These are phyloP conservation scores for Sporisorium iseilematis-ciliati DNA, from an alignment of 1,284 basidiomycete genomes.

Conservation along the genomic window DNA sequence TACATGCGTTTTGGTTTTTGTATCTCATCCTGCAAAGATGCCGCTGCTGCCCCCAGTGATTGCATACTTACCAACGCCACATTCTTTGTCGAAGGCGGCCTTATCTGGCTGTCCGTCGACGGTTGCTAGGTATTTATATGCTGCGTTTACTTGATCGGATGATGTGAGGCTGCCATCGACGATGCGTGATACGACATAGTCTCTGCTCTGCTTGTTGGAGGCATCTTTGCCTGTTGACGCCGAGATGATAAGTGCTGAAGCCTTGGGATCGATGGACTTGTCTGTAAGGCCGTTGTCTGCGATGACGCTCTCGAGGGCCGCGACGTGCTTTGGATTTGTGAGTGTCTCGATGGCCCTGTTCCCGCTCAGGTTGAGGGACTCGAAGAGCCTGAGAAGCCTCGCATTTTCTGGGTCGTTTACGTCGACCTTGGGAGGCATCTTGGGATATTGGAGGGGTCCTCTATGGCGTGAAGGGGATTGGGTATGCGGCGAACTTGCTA, in stretches of 20 bases:
- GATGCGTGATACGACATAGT: conserved; percentile 79
- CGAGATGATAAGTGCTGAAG: conserved; percentile 78
- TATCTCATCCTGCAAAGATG: conserved; percentile 50
- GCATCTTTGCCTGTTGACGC: conserved; percentile 77
- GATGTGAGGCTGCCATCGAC: conserved; percentile 80
- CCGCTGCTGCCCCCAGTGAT: conserved; percentile 1
- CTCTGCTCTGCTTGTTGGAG: conserved; percentile 75
- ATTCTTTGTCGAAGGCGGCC: conserved; percentile 81
- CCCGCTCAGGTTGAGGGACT: conserved; percentile 81
- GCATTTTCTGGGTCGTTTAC: conserved; percentile 72
- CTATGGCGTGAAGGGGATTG: not conserved
- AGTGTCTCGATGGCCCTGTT: conserved; percentile 80
- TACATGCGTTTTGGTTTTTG: conserved; percentile 63
- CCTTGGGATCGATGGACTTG: conserved; percentile 80
- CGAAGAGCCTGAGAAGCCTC: conserved; percentile 78
- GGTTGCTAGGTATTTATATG: conserved; percentile 81
- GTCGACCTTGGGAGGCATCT: conserved; percentile 74
- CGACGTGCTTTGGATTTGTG: conserved; percentile 63
- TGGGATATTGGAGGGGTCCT: not conserved
- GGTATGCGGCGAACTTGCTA: conserved; percentile 21
- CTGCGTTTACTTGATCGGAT: conserved; percentile 82
- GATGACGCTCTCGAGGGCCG: conserved; percentile 79
- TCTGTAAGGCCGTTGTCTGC: conserved; percentile 68
- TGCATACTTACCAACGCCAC: conserved; percentile 83
- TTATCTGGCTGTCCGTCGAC: conserved; percentile 76